A percentile compares a stretch with the other conserved stretches of the same genome.
Evolutionary conservation across 129 eudicot genomes (phyloP).

Genomic region (Flaveria sonorensis): DNA sequence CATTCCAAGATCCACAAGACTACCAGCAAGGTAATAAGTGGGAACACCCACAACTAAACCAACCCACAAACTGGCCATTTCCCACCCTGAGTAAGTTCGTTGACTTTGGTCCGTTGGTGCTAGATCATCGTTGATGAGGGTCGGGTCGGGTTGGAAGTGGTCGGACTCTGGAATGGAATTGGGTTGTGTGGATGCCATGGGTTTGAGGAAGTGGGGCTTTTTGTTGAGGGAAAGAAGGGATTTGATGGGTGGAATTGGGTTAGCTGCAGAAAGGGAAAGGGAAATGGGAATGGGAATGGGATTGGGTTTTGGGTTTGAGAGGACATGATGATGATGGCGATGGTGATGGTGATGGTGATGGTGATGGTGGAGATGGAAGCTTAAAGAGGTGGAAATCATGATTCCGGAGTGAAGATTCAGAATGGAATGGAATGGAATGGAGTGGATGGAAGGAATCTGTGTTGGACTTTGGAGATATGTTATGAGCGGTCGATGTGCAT

Average conservation of each 20-base stretch:
- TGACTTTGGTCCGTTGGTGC: constrained; percentile 54
- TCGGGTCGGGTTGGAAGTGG: constrained; percentile 57
- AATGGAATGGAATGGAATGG: constrained; percentile 16
- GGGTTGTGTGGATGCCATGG: constrained; percentile 54
- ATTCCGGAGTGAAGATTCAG: constrained; percentile 21
- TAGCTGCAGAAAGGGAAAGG: not conserved
- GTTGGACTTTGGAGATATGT: constrained; percentile 30
- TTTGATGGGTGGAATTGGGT: constrained; percentile 25
- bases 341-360: not conserved
- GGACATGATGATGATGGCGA: constrained; percentile 34
- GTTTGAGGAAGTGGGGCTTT: constrained; percentile 19
- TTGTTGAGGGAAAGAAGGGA: constrained; percentile 3
- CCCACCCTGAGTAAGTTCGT: constrained; percentile 76
- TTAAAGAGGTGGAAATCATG: constrained; percentile 64
- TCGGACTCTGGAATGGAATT: constrained; percentile 36
- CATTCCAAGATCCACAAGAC: constrained; percentile 97
- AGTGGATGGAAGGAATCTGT: constrained; percentile 31
- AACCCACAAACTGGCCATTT: constrained; percentile 86
- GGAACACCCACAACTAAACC: constrained; percentile 96
- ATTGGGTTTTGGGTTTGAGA: constrained; percentile 32
- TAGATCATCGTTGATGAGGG: constrained; percentile 77
- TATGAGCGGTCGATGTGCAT: constrained; percentile 43
- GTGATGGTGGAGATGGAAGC: constrained; percentile 51
- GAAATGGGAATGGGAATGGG: not conserved
- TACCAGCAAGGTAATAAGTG: constrained; percentile 85